These are phyloP conservation scores for Eudorina sp. DNA, from an alignment of 139 green algal genomes.

Conservation along the genomic window DNA sequence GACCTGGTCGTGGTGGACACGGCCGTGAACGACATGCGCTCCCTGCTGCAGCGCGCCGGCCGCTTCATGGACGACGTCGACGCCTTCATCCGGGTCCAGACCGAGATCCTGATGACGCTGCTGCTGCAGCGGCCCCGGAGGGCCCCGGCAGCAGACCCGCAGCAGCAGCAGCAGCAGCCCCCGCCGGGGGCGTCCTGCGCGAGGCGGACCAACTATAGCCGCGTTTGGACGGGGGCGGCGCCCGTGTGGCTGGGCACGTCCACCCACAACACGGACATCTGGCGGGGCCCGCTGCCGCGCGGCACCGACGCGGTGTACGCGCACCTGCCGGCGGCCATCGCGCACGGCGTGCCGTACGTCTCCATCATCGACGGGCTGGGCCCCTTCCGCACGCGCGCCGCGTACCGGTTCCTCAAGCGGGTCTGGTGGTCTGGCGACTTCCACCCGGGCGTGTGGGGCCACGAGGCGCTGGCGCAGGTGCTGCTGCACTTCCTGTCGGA, in stretches of 20 bases:
- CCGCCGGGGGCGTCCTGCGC: too few relatives aligned
- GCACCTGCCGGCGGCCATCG: neutral
- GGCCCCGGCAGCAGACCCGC: neutral
- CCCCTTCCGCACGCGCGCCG: neutral
- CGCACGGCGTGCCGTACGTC: neutral
- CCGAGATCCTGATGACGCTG: neutral
- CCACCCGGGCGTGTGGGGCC: neutral
- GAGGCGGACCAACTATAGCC: too few relatives aligned
- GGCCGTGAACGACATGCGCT: neutral
- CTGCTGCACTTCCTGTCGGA: neutral
- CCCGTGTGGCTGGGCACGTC: neutral
- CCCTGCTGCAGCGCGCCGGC: neutral
- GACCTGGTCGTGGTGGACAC: neutral
- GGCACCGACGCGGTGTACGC: neutral
- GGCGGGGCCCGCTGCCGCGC: neutral
- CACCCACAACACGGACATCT: neutral
- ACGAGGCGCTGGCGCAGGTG: neutral
- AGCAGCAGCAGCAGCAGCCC: too few relatives aligned
- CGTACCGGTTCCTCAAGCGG: neutral
- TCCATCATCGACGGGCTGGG: slow-evolving; percentile 4
- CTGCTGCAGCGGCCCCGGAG: neutral
- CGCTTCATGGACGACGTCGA: neutral
- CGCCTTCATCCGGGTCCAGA: neutral
- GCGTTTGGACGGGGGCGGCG: neutral
- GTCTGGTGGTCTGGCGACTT: neutral